Evolutionary conservation across 2,329 filamentous ascomycete genomes (phyloP).

Genomic region (Penicillium sp.): DNA sequence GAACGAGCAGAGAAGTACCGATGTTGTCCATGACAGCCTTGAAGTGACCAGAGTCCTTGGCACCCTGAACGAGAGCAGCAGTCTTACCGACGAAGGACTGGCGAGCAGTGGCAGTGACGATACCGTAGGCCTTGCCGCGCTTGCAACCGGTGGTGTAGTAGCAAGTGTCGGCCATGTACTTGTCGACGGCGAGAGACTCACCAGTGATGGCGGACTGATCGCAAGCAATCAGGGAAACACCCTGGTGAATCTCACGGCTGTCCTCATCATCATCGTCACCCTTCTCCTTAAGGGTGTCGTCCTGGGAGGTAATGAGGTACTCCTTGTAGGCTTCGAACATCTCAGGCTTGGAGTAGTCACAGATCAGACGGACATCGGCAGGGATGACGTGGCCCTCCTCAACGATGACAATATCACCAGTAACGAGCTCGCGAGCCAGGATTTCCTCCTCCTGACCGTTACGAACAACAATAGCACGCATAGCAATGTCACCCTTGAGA

Average conservation of each 20-base stretch:
- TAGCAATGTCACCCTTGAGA: slow-evolving; percentile 77
- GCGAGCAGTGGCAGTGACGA: slow-evolving; percentile 68
- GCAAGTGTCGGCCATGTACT: slow-evolving; percentile 70
- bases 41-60: slow-evolving; percentile 76
- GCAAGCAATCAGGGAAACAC: slow-evolving; percentile 68
- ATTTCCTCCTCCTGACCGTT: slow-evolving; percentile 70
- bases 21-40: slow-evolving; percentile 85
- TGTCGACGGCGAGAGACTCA: slow-evolving; percentile 68
- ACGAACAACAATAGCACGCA: slow-evolving; percentile 70
- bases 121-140: slow-evolving; percentile 74
- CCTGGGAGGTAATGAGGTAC: slow-evolving; percentile 64
- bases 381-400: slow-evolving; percentile 74
- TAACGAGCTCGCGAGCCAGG: slow-evolving; percentile 71
- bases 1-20: slow-evolving; percentile 71
- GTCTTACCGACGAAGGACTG: slow-evolving; percentile 78
- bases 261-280: slow-evolving; percentile 61
- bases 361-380: slow-evolving; percentile 72
- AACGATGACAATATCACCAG: slow-evolving; percentile 74
- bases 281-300: slow-evolving; percentile 63
- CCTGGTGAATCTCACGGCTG: slow-evolving; percentile 61
- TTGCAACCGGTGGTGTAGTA: slow-evolving; percentile 84
- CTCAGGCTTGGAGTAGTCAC: slow-evolving; percentile 69
- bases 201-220: slow-evolving; percentile 82
- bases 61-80: slow-evolving; percentile 72
- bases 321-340: slow-evolving; percentile 70